These are phyloP conservation scores for Citrus mangshanensis DNA, from an alignment of 345 rosid species.

Conservation along the genomic window DNA sequence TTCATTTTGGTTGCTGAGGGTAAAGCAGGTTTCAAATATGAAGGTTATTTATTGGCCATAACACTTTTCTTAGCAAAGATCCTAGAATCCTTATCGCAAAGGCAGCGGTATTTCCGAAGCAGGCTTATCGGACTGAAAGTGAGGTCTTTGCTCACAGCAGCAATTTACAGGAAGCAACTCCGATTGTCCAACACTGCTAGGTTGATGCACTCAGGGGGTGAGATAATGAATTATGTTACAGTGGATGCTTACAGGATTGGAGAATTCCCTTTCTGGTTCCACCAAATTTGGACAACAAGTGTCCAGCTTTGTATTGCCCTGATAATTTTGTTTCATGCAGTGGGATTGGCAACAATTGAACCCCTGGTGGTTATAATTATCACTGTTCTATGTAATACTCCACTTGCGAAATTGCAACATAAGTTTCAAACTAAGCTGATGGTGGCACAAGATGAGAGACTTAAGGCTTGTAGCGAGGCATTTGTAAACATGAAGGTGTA, in stretches of 20 bases:
- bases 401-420: constrained; percentile 91
- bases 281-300: constrained; percentile 90
- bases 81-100: constrained; percentile 77
- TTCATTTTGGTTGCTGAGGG: constrained; percentile 93
- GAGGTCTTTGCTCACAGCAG: constrained; percentile 78
- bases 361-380: constrained; percentile 65
- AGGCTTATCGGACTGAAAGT: constrained; percentile 75
- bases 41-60: constrained; percentile 71
- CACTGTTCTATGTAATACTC: constrained; percentile 77
- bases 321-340: constrained; percentile 68
- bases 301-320: constrained; percentile 80
- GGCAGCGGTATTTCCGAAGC: constrained; percentile 89
- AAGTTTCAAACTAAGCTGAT: constrained; percentile 75
- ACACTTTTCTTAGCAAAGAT: constrained; percentile 57
- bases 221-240: constrained; percentile 87
- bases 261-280: constrained; percentile 94
- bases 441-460: constrained; percentile 75
- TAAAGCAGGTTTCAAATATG: constrained; percentile 53
- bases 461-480: constrained; percentile 82
- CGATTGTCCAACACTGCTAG: constrained; percentile 73
- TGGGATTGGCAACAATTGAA: constrained; percentile 83
- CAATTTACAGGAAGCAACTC: constrained; percentile 77
- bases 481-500: constrained; percentile 86
- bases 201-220: constrained; percentile 76
- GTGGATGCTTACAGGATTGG: constrained; percentile 95